Evolutionary conservation across 768 basidiomycete species (phyloP).

Genomic region (Brasilioporus rufonigricans): DNA sequence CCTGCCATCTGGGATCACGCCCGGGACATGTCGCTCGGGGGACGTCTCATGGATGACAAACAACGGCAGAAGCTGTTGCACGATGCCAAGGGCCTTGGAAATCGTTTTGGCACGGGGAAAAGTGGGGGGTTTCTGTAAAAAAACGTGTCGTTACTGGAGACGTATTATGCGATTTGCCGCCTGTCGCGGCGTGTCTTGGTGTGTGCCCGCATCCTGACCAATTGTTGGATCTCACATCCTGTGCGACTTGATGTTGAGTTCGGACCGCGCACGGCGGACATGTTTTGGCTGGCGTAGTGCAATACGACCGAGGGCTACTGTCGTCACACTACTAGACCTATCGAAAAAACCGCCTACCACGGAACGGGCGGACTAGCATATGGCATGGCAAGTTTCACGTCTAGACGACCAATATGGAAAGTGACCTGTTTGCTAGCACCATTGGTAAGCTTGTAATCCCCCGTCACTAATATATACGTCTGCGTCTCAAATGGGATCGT

Average conservation of each 20-base stretch:
- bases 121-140: conserved; percentile 59
- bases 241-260: background rate
- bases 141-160: background rate
- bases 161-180: background rate
- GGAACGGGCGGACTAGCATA: background rate
- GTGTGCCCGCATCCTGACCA: background rate
- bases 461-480: conserved; percentile 1
- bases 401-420: background rate
- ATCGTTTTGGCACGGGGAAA: conserved; percentile 76
- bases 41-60: conserved; percentile 86
- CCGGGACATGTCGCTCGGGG: conserved; percentile 85
- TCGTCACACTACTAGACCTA: background rate
- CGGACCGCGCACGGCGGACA: background rate
- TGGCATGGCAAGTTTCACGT: conserved; percentile 17
- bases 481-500: conserved; percentile 5
- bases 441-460: background rate
- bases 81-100: conserved; percentile 79
- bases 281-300: background rate
- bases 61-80: conserved; percentile 74
- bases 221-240: background rate
- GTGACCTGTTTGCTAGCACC: background rate
- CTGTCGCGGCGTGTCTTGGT: conserved; percentile 12
- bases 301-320: conserved; percentile 1
- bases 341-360: background rate
- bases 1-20: conserved; percentile 88